Base-by-base conservation (phyloP, 805 yeast species). In the Suhomyces tanzawaensis region DNA sequence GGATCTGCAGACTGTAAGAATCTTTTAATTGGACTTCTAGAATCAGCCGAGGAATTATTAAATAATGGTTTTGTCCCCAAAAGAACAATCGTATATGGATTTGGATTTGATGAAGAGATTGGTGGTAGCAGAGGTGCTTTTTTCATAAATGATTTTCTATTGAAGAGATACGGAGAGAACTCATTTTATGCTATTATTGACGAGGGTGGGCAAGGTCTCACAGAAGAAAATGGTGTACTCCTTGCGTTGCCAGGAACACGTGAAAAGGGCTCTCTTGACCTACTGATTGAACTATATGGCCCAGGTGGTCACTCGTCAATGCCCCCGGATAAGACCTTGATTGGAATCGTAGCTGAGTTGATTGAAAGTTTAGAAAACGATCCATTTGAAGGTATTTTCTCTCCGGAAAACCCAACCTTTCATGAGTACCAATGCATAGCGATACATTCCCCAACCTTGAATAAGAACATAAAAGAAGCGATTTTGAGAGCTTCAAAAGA, bases 1-100 rank as follows among this genome's bases (percentile, higher is more conserved):
- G 73, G 74, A 11, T 52, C 61, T 9, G 58, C 67, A 4, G 74
- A 68, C 42, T 68, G 60, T 37, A 53, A 57, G 36, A 55, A 57
- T 37, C 37, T 53, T 18, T 44, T 57, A 22, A 41, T 57, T 15
- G 59, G 49, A 7, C 37, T 48, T n/a, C 34, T 55, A 32, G 58
- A 56, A 34, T 31, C 51, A 3, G 42, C 44, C 3, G 51, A 48
- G 29, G 46, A 42, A 33, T 36, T 49, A 14, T 29, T 22, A 17
- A 24, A 23, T 0, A 19, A 13, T 21, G 49, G 44, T 14, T 48
- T 48, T 32, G 22, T 24, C 27, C 54, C 54, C 2, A 22, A 36
- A 19, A 32, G 54, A 24, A 43, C 49, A 15, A 41, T 46, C n/a
- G 31, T 50, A 12, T 42, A 29, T 25, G 48, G 43, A 1, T 47